Conservation (phyloP, 805 yeast genomes). For the Aciculoconidium aculeatum region DNA sequence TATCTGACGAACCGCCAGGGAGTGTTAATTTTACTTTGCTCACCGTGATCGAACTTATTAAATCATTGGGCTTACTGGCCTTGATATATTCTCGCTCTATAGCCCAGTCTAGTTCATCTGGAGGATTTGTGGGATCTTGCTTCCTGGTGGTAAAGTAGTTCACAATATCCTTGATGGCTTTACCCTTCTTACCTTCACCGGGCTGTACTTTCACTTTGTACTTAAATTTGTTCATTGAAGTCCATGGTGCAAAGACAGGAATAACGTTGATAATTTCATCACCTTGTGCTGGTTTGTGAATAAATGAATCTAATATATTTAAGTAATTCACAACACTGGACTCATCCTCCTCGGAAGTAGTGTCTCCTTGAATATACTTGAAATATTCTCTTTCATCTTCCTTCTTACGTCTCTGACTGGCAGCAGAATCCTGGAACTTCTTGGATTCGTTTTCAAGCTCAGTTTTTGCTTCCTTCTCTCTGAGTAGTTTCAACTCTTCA, state of each 20-base stretch:
- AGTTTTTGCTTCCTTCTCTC: constrained; percentile 14
- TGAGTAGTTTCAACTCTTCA: constrained; percentile 21
- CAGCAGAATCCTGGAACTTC: constrained; percentile 28
- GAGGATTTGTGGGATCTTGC: constrained; percentile 39
- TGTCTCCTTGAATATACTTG: constrained; percentile 31
- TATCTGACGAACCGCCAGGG: constrained; percentile 39
- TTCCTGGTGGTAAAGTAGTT: constrained; percentile 48
- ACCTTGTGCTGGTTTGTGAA: constrained; percentile 37
- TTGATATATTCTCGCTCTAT: constrained; percentile 55
- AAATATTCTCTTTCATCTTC: constrained; percentile 40
- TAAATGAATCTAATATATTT: constrained; percentile 40
- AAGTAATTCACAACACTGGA: constrained; percentile 27
- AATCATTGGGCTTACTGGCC: constrained; percentile 55
- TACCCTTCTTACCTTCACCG: constrained; percentile 79
- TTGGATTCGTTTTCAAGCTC: constrained; percentile 16
- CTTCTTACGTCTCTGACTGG: constrained; percentile 39
- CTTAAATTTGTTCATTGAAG: constrained; percentile 62
- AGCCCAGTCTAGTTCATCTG: constrained; percentile 62
- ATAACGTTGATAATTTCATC: constrained; percentile 61
- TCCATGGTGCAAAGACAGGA: constrained; percentile 94
- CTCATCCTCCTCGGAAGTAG: constrained; percentile 27
- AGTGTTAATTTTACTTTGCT: constrained; percentile 61
- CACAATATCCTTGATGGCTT: constrained; percentile 67
- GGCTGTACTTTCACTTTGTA: constrained; percentile 83
- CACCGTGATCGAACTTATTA: constrained; percentile 63